Base-by-base conservation (phyloP, 441 rosid genomes). In the Populus trichocarpa region DNA sequence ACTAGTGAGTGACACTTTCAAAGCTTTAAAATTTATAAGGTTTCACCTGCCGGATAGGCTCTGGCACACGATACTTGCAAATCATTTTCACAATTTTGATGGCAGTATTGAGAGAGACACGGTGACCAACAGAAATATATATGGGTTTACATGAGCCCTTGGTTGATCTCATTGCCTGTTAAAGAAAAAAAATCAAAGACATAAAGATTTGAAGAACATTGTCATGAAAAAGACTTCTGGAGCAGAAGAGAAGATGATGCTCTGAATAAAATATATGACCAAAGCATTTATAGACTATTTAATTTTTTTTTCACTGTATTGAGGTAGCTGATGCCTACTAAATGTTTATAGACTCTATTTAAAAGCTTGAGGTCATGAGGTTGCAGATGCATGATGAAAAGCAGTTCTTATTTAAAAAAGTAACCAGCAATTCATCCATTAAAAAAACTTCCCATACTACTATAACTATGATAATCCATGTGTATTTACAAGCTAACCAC, bases 1-100 rank as follows among this genome's bases (percentile, higher is more conserved):
- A 53, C n/a, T 0, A 53, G 8, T 53, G 61, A 53, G 61, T 53
- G 22, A 53, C n/a, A 16, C 61, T 53, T 16, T 14, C n/a, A 53
- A 50, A 18, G 22, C 1, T 53, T 53, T 53, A 53, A 53, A 53
- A 6, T 16, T 53, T 16, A 6, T 18, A 53, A 25, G 70, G 65
- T 50, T 25, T 79, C 83, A 95, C 98, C 97, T 93, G 99, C 77
- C 98, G 86, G 38, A 91, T 83, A 71, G 99, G 96, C 86, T 96
- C 98, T 4, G 99, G 99, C 71, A 92, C 85, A 79, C 92, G 97
- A 80, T 84, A 88, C 78, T 88, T 92, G 86, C 98, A 91, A 71
- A 91, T 90, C 86, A 86, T 74, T 57, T 86, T 86, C n/a, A 88
- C 96, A 74, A 94, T 79, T 73, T 69, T 75, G 83, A 88, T 78